Conservation (phyloP, 1,284 basidiomycete species). For the Inonotus obliquus region DNA sequence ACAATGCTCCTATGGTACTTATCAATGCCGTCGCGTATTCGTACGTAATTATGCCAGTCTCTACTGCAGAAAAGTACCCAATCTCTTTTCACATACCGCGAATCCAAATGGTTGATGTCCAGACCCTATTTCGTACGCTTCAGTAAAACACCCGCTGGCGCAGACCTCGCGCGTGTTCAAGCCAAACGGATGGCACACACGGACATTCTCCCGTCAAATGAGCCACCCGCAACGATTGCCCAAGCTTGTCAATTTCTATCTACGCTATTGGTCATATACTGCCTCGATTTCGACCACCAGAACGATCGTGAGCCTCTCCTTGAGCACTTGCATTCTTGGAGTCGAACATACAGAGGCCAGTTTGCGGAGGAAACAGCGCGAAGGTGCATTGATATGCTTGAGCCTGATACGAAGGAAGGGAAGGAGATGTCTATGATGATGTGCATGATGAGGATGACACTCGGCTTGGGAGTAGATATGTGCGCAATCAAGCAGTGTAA, state of each 20-base stretch:
- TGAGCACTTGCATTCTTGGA: slow-evolving; percentile 30
- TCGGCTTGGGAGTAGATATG: slow-evolving; percentile 27
- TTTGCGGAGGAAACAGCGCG: slow-evolving; percentile 30
- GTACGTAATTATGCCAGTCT: slow-evolving; percentile 23
- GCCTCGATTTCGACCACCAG: slow-evolving; percentile 27
- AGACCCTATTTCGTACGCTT: slow-evolving; percentile 40
- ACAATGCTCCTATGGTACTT: slow-evolving; percentile 27
- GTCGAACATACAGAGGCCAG: slow-evolving; percentile 25
- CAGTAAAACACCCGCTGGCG: slow-evolving; percentile 27
- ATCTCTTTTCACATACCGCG: neutral
- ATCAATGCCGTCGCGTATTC: slow-evolving; percentile 32
- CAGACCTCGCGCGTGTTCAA: slow-evolving; percentile 32
- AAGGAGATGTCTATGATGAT: slow-evolving; percentile 26
- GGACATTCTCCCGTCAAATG: slow-evolving; percentile 18
- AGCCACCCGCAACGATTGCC: slow-evolving; percentile 26
- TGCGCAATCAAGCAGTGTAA: slow-evolving; percentile 29
- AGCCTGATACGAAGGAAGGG: slow-evolving; percentile 26
- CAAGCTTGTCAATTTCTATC: slow-evolving; percentile 38
- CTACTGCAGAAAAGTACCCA: neutral
- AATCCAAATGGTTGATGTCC: too few species aligned
- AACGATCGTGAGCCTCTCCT: slow-evolving; percentile 29
- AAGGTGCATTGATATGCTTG: slow-evolving; percentile 32
- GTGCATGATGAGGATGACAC: slow-evolving; percentile 24
- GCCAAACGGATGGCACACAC: slow-evolving; percentile 30
- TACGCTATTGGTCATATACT: slow-evolving; percentile 36